Base-by-base conservation (phyloP, 768 basidiomycete species). In the Mycena metata region DNA sequence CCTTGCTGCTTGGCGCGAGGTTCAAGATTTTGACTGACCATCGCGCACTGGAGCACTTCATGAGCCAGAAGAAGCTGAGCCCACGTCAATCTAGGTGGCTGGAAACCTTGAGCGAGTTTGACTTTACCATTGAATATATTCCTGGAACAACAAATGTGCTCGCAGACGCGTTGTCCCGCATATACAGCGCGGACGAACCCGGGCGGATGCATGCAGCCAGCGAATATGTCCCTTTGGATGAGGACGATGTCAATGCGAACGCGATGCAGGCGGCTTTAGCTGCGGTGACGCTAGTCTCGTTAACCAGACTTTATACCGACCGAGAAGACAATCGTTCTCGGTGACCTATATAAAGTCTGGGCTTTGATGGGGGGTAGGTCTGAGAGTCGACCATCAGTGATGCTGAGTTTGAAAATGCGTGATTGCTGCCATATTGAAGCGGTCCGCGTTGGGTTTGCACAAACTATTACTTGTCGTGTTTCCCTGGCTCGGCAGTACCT, bases 71-170 rank as follows among this genome's bases (percentile, higher is more conserved):
- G 21, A 70, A 81, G 5, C 35, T 84, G 15, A 81, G 80, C 0
- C 73, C 74, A 0, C 60, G 80, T 1, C 83, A 84, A 35, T 78
- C 76, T 0, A 68, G 79, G 0, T 85, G 84, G 84, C 24, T 80
- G 0, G 81, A 83, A 23, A 75, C 76, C 0, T 43, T 79, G 10
- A 56, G 55, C 30, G 72, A 77, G 33, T 80, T 76, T 52, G 68
- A 78, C 43, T 80, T 74, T 46, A 45, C 62, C 0, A 73, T 80
- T 5, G 12, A 60, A 6, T 77, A 80, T 58, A 58, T 80, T 23
- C 76, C 72, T 0, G 82, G 83, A 0, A 57, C 41, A 0, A 74
- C 78, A 8, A 83, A 83, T 57, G 60, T 73, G 0, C 47, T 82
- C 0, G 77, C 80, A 0, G 82, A 84, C 68, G 75, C 76, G 0